Evolutionary conservation across 208 protist genomes (phyloP).

Genomic region (Herpetomonas samuelpessoai): DNA sequence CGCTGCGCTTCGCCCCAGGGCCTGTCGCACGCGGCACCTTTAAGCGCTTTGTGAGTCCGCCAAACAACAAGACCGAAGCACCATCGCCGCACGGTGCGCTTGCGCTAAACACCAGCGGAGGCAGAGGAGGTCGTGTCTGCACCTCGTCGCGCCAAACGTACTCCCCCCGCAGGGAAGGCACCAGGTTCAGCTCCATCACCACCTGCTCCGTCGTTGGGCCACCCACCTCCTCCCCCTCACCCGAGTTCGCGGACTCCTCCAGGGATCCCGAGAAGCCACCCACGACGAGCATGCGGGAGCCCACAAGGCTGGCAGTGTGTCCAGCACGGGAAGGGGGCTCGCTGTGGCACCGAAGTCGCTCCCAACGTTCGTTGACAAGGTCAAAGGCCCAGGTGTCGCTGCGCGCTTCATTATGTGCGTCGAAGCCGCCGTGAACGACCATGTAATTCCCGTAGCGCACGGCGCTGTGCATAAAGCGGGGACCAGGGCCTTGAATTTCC

Average conservation of each 20-base stretch:
- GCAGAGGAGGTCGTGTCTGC: conserved; percentile 31
- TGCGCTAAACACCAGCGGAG: conserved; percentile 57
- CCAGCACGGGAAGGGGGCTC: conserved; percentile 35
- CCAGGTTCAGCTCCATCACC: conserved; percentile 61
- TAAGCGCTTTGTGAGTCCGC: conserved; percentile 47
- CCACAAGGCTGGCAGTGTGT: conserved; percentile 69
- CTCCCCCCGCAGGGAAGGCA: conserved; percentile 47
- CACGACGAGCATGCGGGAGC: conserved; percentile 65
- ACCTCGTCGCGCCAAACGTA: conserved; percentile 53
- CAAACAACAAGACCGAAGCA: conserved; percentile 71
- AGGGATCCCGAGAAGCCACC: conserved; percentile 69
- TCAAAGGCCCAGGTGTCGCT: conserved; percentile 83
- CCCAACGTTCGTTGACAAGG: conserved; percentile 73
- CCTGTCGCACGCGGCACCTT: not conserved
- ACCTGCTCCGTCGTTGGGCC: conserved; percentile 9
- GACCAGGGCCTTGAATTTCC: conserved; percentile 7
- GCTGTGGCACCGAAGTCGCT: conserved; percentile 44
- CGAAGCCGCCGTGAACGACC: conserved; percentile 79
- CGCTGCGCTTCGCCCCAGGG: conserved; percentile 7
- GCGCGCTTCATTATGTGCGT: conserved; percentile 59
- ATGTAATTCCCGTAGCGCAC: conserved; percentile 81
- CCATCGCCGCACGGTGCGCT: conserved; percentile 72
- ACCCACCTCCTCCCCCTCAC: conserved; percentile 1
- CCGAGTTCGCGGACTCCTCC: conserved; percentile 22
- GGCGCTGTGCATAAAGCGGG: conserved; percentile 73